Evolutionary conservation across 2,329 filamentous ascomycete species (phyloP).

Genomic region (Pyricularia sp.): DNA sequence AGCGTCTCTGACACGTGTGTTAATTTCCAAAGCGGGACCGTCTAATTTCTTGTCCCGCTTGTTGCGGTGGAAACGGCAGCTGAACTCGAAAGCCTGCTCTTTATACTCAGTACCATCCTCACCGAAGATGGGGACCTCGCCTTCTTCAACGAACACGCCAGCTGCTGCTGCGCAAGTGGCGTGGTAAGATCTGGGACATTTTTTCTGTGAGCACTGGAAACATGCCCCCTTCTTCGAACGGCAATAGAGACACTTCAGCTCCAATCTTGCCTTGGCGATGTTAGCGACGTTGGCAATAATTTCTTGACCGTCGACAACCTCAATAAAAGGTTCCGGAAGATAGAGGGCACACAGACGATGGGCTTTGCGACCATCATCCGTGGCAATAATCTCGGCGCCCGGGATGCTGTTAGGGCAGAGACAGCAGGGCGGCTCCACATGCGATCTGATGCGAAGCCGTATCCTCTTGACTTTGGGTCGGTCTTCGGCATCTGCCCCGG

Average conservation of each 20-base stretch:
- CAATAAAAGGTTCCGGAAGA: conserved; percentile 84
- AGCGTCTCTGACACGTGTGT: conserved; percentile 57
- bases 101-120: conserved; percentile 91
- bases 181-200: conserved; percentile 88
- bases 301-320: conserved; percentile 60
- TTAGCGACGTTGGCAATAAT: conserved; percentile 68
- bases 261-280: conserved; percentile 78
- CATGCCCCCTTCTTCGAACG: conserved; percentile 91
- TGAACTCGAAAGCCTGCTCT: conserved; percentile 84
- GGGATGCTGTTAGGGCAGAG: conserved; percentile 87
- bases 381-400: conserved; percentile 72
- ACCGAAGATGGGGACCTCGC: conserved; percentile 76
- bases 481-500: conserved; percentile 27
- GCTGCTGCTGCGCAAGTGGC: conserved; percentile 89
- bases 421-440: conserved; percentile 71
- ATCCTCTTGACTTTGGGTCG: conserved; percentile 63
- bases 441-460: conserved; percentile 61
- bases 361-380: conserved; percentile 78
- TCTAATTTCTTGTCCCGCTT: conserved; percentile 74
- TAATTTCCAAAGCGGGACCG: conserved; percentile 59
- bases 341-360: conserved; percentile 86
- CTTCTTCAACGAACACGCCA: conserved; percentile 84
- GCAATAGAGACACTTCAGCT: conserved; percentile 91
- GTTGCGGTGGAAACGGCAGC: conserved; percentile 85
- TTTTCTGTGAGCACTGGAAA: conserved; percentile 93